phyloP scores from a whole-genome alignment of 2,329 filamentous ascomycete genomes.

The Colletotrichum aenigma region DNA sequence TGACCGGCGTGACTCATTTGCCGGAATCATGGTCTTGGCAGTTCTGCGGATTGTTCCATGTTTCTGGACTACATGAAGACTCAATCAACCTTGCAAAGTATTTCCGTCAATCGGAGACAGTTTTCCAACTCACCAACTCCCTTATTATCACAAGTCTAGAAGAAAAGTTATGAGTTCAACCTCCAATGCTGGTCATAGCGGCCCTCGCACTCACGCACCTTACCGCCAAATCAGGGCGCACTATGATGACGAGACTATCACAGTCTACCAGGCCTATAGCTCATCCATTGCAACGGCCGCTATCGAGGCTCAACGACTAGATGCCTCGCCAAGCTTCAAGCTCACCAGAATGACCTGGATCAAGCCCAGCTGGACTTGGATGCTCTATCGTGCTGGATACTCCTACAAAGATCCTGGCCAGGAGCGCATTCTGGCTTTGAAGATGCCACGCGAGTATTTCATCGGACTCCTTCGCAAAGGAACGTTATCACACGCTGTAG shows the following conservation, averaged over 20 bases:
- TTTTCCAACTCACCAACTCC: neutral
- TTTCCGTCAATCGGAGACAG: neutral
- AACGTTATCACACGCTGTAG: slow-evolving; percentile 28
- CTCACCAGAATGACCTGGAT: slow-evolving; percentile 68
- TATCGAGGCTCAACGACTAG: slow-evolving; percentile 53
- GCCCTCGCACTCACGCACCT: neutral
- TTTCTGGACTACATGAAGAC: neutral
- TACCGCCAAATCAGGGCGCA: slow-evolving; percentile 57
- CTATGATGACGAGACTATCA: slow-evolving; percentile 56
- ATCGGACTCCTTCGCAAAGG: slow-evolving; percentile 45
- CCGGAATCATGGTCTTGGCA: neutral
- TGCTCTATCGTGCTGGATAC: slow-evolving; percentile 68
- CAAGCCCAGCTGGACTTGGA: slow-evolving; percentile 68
- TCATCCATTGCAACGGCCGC: slow-evolving; percentile 56
- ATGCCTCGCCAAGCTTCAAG: slow-evolving; percentile 56
- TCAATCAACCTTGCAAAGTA: neutral
- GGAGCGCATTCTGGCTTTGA: slow-evolving; percentile 60
- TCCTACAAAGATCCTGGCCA: slow-evolving; percentile 60
- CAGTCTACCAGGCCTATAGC: slow-evolving; percentile 67
- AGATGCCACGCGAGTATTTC: slow-evolving; percentile 56
- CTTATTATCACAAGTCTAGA: neutral
- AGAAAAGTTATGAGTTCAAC: too few relatives aligned
- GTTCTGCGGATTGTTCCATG: neutral
- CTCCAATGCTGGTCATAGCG: too few relatives aligned
- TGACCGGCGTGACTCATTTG: neutral